Evolutionary conservation across 495 filamentous ascomycete species (phyloP).

Genomic region (Hypoxylon fragiforme): DNA sequence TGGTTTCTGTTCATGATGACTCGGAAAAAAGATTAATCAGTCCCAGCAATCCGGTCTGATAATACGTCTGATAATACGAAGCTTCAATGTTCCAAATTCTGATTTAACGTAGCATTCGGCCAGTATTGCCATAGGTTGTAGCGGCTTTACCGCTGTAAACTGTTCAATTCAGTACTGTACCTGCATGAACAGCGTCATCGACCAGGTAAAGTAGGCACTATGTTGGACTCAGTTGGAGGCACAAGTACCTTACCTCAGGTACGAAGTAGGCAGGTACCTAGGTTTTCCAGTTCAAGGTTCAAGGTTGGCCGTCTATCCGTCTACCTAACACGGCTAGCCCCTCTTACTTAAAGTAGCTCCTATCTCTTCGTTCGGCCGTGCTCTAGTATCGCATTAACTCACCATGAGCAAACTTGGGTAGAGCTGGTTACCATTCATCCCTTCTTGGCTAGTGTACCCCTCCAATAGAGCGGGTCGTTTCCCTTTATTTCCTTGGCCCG

Average conservation of each 20-base stretch:
- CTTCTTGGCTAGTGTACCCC: conserved; percentile 6
- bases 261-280: not conserved
- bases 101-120: conserved; percentile 7
- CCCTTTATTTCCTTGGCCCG: conserved; percentile 6
- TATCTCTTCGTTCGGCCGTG: not conserved
- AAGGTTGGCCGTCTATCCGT: conserved; percentile 17
- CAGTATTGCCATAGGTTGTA: conserved; percentile 17
- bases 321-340: conserved; percentile 9
- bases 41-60: not conserved
- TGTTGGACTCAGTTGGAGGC: not conserved
- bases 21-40: not conserved
- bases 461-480: conserved; percentile 2
- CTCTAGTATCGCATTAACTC: conserved; percentile 11
- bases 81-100: not conserved
- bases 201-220: not conserved
- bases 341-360: not conserved
- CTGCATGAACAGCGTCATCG: conserved; percentile 33
- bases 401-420: not conserved
- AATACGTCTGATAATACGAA: not conserved
- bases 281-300: not conserved
- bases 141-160: not conserved
- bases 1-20: no score
- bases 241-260: not conserved
- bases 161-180: no score
- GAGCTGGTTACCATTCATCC: not conserved